phyloP scores from a whole-genome alignment of 805 yeast genomes.

The Teunomyces atbi region DNA sequence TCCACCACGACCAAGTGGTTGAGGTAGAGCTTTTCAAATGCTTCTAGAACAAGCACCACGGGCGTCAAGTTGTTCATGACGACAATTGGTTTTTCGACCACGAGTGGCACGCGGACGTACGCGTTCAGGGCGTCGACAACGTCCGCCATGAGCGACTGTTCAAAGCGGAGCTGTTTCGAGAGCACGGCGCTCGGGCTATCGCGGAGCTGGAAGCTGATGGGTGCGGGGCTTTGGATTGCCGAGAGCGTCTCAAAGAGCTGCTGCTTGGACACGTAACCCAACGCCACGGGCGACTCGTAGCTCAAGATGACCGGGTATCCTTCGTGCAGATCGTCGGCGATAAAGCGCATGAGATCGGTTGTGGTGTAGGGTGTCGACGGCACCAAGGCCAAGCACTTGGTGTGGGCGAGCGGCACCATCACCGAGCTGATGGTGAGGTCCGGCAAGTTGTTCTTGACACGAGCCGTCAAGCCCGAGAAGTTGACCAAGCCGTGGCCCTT shows the following conservation, averaged over 20 bases:
- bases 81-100: slow-evolving; percentile 22
- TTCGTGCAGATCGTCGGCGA: slow-evolving; percentile 36
- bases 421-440: slow-evolving; percentile 24
- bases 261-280: slow-evolving; percentile 37
- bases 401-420: slow-evolving; percentile 29
- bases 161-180: slow-evolving; percentile 25
- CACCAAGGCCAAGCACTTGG: slow-evolving; percentile 28
- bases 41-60: slow-evolving; percentile 30
- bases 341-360: slow-evolving; percentile 16
- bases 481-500: slow-evolving; percentile 40
- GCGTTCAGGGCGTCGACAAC: slow-evolving; percentile 13
- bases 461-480: slow-evolving; percentile 28
- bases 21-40: slow-evolving; percentile 38
- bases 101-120: slow-evolving; percentile 14
- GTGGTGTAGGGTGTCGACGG: slow-evolving; percentile 25
- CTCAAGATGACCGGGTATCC: slow-evolving; percentile 39
- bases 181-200: slow-evolving; percentile 16
- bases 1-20: slow-evolving; percentile 33
- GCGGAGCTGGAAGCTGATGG: slow-evolving; percentile 22
- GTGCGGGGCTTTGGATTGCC: slow-evolving; percentile 1
- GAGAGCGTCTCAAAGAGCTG: slow-evolving; percentile 16
- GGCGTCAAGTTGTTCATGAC: slow-evolving; percentile 31
- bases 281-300: slow-evolving; percentile 20
- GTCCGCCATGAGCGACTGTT: slow-evolving; percentile 10
- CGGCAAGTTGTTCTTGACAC: slow-evolving; percentile 30